Base-by-base conservation (phyloP, 306 rosid species). In the Begonia peltatifolia region DNA sequence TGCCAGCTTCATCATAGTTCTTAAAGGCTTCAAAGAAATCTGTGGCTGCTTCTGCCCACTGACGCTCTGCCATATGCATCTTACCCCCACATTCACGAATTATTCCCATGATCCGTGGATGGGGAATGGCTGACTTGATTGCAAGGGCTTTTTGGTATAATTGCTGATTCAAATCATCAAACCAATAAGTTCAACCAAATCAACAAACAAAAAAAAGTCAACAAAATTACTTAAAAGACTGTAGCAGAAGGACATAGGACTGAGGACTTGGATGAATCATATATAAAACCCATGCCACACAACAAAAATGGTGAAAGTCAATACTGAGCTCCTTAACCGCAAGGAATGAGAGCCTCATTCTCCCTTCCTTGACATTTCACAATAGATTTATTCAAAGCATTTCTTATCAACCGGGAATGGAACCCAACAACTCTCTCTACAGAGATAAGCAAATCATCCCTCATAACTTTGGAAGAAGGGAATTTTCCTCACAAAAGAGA, bases 21-120 rank as follows among this genome's bases (percentile, higher is more conserved):
- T 88, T 88, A 64, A 88, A 88, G 55, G 95, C 96, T 76, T 88
- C 96, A 77, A 88, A 84, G 63, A 88, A 88, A 76, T 84, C 97
- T 0, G 97, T 90, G 12, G 97, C 95, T 10, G 95, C 97, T 25
- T 90, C 97, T 11, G 86, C 87, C 97, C 97, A 90, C 63, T 85
- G 97, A 56, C 95, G 92, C 85, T 90, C 97, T 18, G 95, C 87
- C 97, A 90, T 90, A 53, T 90, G 94, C 97, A 90, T 90, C 74
- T 90, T 90, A 49, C 97, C 97, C 59, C 97, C 97, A 58, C 95
- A 90, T 71, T 90, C 97, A 43, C 84, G 92, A 67, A 90, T 90
- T 60, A 90, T 90, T 42, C 97, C 97, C 95, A 90, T 90, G 49
- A 90, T 90, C 61, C 97, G 78, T 54, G 97, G 97, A 86, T 90